Evolutionary conservation across 768 basidiomycete genomes (phyloP).

Genomic region (Leccinum aurantiacum): DNA sequence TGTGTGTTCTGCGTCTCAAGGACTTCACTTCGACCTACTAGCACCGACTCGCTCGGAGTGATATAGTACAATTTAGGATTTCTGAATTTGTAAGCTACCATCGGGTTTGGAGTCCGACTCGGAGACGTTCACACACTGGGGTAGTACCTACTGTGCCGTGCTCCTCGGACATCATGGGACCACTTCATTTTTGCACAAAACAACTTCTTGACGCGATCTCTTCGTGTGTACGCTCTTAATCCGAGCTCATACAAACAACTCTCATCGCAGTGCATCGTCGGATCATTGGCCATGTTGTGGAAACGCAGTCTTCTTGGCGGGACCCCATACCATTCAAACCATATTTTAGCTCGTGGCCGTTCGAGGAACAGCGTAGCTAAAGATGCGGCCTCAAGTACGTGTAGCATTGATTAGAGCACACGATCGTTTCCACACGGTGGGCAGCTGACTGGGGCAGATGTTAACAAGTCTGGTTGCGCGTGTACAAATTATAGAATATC

Average conservation of each 20-base stretch:
- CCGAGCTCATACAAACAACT: not conserved
- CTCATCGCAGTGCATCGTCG: not conserved
- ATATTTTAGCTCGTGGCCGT: not conserved
- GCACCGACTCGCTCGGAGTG: no score
- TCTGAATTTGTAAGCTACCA: not conserved
- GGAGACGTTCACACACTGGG: not conserved
- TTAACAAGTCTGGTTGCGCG: not conserved
- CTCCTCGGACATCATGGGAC: not conserved
- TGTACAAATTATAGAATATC: not conserved
- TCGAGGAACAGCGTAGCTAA: not conserved
- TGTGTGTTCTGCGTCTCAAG: not conserved
- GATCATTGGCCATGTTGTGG: not conserved
- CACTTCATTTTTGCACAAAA: not conserved
- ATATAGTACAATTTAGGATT: not conserved
- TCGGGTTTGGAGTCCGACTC: not conserved
- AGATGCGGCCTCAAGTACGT: not conserved
- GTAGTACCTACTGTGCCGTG: not conserved
- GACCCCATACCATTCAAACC: not conserved
- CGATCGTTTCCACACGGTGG: not conserved
- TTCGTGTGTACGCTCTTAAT: not conserved
- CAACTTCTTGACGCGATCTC: not conserved
- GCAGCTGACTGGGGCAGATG: not conserved
- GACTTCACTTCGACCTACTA: not conserved
- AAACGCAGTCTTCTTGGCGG: not conserved
- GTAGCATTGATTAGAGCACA: not conserved